phyloP scores from a whole-genome alignment of 345 rosid genomes.

The Moringa oleifera region DNA sequence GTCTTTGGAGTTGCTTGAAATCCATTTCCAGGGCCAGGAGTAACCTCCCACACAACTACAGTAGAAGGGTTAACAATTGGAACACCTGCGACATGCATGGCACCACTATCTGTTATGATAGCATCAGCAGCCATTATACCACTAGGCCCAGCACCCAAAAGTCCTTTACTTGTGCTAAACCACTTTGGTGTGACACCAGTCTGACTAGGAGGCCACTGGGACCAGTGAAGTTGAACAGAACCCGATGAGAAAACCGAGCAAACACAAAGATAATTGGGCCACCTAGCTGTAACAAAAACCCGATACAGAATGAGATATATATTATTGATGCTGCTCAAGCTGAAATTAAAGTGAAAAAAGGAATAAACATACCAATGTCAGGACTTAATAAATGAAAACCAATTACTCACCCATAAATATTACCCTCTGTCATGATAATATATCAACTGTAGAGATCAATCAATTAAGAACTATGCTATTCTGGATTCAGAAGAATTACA shows the following conservation, averaged over 20 bases:
- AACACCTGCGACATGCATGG: constrained; percentile 98
- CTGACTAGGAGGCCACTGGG: constrained; percentile 91
- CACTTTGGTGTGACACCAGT: constrained; percentile 61
- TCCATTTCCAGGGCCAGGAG: constrained; percentile 94
- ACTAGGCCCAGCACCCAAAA: constrained; percentile 99
- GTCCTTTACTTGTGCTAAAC: constrained; percentile 97
- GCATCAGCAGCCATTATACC: constrained; percentile 99
- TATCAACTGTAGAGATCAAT: no score
- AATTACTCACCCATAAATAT: no score
- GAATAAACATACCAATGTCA: neutral
- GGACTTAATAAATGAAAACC: neutral
- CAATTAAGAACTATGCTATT: neutral
- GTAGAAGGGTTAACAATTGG: constrained; percentile 99
- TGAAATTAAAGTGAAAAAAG: neutral
- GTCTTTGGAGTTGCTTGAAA: constrained; percentile 73
- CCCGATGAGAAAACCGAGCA: constrained; percentile 99
- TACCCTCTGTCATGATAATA: no score
- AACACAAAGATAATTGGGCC: constrained; percentile 98
- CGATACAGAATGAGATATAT: constrained; percentile 4
- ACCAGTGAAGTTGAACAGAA: constrained; percentile 97
- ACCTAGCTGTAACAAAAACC: constrained; percentile 68
- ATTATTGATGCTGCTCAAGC: neutral
- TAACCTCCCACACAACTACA: constrained; percentile 99
- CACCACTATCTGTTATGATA: constrained; percentile 91
- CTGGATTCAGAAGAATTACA: neutral